These are phyloP conservation scores for Diddensiella transvaalensis DNA, from an alignment of 805 yeast genomes.

Conservation along the genomic window DNA sequence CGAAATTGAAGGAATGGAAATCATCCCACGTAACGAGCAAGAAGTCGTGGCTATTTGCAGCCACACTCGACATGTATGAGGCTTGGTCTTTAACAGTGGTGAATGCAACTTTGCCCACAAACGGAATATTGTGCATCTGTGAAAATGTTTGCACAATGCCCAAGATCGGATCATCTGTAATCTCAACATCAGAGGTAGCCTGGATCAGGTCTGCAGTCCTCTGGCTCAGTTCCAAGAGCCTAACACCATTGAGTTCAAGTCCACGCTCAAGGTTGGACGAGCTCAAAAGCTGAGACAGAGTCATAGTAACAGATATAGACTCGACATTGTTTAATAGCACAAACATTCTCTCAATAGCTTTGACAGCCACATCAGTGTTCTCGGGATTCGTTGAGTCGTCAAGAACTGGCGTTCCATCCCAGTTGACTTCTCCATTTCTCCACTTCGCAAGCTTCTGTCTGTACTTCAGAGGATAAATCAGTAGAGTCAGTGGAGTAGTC, in stretches of 20 bases:
- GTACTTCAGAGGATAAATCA: conserved; percentile 51
- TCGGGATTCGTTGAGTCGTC: conserved; percentile 1
- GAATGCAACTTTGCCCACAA: conserved; percentile 15
- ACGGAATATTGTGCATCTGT: conserved; percentile 17
- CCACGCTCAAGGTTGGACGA: conserved; percentile 16
- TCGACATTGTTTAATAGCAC: conserved; percentile 32
- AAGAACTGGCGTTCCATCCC: conserved; percentile 30
- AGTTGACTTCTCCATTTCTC: conserved; percentile 30
- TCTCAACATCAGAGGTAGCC: conserved; percentile 45
- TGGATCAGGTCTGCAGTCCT: conserved; percentile 67
- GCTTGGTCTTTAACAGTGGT: conserved; percentile 14
- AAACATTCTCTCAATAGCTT: conserved; percentile 14
- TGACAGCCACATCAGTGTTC: conserved; percentile 20
- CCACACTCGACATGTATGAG: conserved; percentile 6
- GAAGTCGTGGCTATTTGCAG: conserved; percentile 7
- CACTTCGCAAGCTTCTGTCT: conserved; percentile 21
- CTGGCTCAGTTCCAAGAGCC: conserved; percentile 57
- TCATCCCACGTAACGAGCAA: conserved; percentile 13
- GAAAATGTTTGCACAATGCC: conserved; percentile 18
- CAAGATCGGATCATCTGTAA: conserved; percentile 16
- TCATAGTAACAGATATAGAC: conserved; percentile 30
- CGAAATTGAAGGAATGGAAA: conserved; percentile 9
- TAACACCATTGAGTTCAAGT: conserved; percentile 46
- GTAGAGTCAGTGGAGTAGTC: conserved; percentile 71
- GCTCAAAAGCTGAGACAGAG: conserved; percentile 29